Base-by-base conservation (phyloP, 495 filamentous ascomycete genomes). In the Penicillium paxilli region DNA sequence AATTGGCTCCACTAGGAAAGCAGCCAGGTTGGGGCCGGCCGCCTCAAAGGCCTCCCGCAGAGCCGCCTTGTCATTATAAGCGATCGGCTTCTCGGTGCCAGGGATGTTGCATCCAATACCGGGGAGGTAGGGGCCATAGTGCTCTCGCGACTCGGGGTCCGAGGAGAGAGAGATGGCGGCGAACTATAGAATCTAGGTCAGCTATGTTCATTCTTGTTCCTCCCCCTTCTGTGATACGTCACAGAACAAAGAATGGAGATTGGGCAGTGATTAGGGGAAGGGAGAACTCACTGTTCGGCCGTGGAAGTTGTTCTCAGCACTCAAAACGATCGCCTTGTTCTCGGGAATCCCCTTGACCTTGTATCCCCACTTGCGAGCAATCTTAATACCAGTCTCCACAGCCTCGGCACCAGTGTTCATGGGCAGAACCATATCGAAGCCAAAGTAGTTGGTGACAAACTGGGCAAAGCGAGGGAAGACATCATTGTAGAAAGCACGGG, bases 351-450 rank as follows among this genome's bases (percentile, higher is more conserved):
- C 84, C 80, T 98, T 98, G 60, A 89, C 83, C 71, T 96, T 96
- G 77, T 99, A 99, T 5, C 92, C 94, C 94, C 94, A 99, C 73
- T 99, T 99, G 49, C 94, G 83, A 54, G 95, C 93, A 73, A 99
- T 87, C 80, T 99, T 99, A 68, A 99, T 86, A 21, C 85, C 92
- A 1, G 95, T 98, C 82, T 99, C 94, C 41, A 98, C 94, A n/a
- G 94, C 94, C 76, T 99, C 94, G 24, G 92, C 94, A 44, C 94
- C 94, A 8, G 94, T 99, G 76, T 98, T 98, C 94, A 99, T 98
- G 44, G 94, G 94, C 73, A 99, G 74, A 21, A 96, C 92, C 94
- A 98, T 99, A 69, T 98, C 95, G 71, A 92, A 99, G 41, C 91
- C 93, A 66, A 97, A 96, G 66, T 82, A 85, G 53, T 83, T 67